A percentile compares a stretch with the other conserved stretches of the same genome.
phyloP scores from a whole-genome alignment of 78 protist species.

The Planoprotostelium fungivorum region DNA sequence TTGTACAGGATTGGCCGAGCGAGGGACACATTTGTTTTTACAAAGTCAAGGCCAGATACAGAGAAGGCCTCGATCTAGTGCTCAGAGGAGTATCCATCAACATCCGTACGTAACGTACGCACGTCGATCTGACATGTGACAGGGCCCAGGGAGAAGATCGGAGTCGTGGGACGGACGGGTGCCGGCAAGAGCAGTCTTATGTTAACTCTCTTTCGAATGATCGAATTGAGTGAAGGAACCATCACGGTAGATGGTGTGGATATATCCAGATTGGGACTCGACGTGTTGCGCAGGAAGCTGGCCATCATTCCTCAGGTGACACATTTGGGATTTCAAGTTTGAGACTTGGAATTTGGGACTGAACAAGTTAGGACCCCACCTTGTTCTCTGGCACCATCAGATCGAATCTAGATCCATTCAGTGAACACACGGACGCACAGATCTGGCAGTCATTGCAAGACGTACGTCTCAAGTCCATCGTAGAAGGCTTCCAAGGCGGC shows the following conservation, averaged over 20 bases:
- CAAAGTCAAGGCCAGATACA: slow-evolving; percentile 68
- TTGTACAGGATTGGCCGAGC: slow-evolving; percentile 51
- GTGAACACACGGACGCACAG: slow-evolving; percentile 45
- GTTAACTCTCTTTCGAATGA: slow-evolving; percentile 61
- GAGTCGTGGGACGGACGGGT: slow-evolving; percentile 91
- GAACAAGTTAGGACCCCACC: slow-evolving; percentile 66
- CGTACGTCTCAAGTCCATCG: slow-evolving; percentile 42
- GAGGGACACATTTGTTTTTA: slow-evolving; percentile 60
- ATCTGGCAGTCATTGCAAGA: slow-evolving; percentile 61
- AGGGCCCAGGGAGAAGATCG: slow-evolving; percentile 74
- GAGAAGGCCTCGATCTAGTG: slow-evolving; percentile 76
- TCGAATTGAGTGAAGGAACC: slow-evolving; percentile 42
- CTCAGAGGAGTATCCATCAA: slow-evolving; percentile 46
- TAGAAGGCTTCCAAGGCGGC: slow-evolving; percentile 23
- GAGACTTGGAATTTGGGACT: not conserved
- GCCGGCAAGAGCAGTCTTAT: slow-evolving; percentile 69
- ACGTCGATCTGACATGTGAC: not conserved
- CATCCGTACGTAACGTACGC: slow-evolving; percentile 14
- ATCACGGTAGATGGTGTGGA: slow-evolving; percentile 65
- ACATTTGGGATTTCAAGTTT: no score
- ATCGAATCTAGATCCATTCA: slow-evolving; percentile 88
- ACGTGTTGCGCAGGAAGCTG: slow-evolving; percentile 63
- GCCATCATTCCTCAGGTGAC: slow-evolving; percentile 85
- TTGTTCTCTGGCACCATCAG: slow-evolving; percentile 81
- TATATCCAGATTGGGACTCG: slow-evolving; percentile 47